Evolutionary conservation across 768 basidiomycete species (phyloP).

Genomic region (Trametes meyenii): DNA sequence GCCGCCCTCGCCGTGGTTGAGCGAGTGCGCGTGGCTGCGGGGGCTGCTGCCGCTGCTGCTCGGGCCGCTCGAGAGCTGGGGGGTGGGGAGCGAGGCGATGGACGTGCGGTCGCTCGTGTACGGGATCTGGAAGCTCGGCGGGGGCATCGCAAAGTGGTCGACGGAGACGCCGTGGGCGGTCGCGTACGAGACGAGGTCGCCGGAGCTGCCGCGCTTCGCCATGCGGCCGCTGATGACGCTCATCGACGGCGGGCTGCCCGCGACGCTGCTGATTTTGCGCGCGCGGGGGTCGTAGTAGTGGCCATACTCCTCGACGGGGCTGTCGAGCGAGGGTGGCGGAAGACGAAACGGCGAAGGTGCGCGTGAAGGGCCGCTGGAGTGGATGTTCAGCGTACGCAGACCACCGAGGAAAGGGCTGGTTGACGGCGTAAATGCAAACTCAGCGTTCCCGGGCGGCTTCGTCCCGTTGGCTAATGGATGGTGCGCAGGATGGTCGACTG

Average conservation of each 20-base stretch:
- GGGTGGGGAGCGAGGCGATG: slow-evolving; percentile 47
- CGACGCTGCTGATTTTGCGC: slow-evolving; percentile 35
- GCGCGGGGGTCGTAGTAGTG: slow-evolving; percentile 24
- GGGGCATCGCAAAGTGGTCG: slow-evolving; percentile 28
- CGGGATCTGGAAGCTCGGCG: slow-evolving; percentile 27
- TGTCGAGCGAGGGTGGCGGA: slow-evolving; percentile 49
- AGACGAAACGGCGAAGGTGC: slow-evolving; percentile 73
- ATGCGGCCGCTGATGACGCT: slow-evolving; percentile 27
- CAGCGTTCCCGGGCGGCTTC: slow-evolving; percentile 36
- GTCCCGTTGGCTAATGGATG: slow-evolving; percentile 38
- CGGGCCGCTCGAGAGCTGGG: slow-evolving; percentile 65
- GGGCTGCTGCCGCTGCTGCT: slow-evolving; percentile 70
- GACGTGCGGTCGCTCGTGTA: slow-evolving; percentile 31
- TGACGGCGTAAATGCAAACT: slow-evolving; percentile 61
- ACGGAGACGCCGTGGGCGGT: slow-evolving; percentile 33
- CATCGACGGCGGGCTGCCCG: slow-evolving; percentile 41
- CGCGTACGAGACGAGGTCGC: slow-evolving; percentile 33
- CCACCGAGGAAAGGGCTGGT: slow-evolving; percentile 83
- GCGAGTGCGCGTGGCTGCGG: slow-evolving; percentile 49
- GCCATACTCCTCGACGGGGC: slow-evolving; percentile 32
- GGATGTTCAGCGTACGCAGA: slow-evolving; percentile 73
- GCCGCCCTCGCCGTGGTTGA: slow-evolving; percentile 34
- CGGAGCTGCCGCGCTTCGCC: slow-evolving; percentile 34
- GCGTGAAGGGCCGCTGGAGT: slow-evolving; percentile 67
- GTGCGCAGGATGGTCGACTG: slow-evolving; percentile 26